Conservation (phyloP, 2,329 filamentous ascomycete species). For the Knoxdaviesia proteae region DNA sequence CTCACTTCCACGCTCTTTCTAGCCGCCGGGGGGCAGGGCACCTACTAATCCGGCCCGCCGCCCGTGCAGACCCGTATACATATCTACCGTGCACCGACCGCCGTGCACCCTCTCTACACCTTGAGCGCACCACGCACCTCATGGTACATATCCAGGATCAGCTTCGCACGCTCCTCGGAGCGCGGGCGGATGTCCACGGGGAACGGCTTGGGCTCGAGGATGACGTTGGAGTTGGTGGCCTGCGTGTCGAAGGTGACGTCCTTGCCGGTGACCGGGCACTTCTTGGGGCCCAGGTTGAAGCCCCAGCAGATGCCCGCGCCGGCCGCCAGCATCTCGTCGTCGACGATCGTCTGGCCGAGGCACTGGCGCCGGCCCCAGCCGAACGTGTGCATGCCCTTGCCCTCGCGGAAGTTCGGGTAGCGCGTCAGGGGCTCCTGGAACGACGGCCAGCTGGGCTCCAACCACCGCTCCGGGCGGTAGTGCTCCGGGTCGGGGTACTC, state of each 20-base stretch:
- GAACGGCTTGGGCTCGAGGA: conserved; percentile 27
- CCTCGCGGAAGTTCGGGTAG: conserved; percentile 40
- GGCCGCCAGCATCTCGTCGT: conserved; percentile 33
- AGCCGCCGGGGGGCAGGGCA: no score
- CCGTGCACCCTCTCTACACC: conserved; percentile 5
- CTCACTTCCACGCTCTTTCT: no score
- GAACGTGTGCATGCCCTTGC: conserved; percentile 38
- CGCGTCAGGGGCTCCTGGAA: conserved; percentile 42
- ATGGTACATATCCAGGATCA: conserved; percentile 17
- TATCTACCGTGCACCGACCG: no score
- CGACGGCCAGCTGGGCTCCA: conserved; percentile 40
- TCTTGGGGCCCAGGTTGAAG: conserved; percentile 20
- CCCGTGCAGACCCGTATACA: no score
- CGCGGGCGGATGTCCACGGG: conserved; percentile 22
- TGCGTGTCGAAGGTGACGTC: conserved; percentile 23
- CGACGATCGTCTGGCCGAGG: conserved; percentile 39
- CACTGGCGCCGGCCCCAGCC: conserved; percentile 43
- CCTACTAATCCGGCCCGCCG: no score
- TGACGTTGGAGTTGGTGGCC: conserved; percentile 29
- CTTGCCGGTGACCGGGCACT: conserved; percentile 20
- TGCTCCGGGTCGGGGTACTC: conserved; percentile 43
- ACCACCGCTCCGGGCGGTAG: conserved; percentile 41
- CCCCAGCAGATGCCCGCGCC: conserved; percentile 27
- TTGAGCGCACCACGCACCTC: conserved; percentile 12
- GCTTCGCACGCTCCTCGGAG: conserved; percentile 15